phyloP scores from a whole-genome alignment of 2,329 filamentous ascomycete species.

The Scleromitrula shiraiana region DNA sequence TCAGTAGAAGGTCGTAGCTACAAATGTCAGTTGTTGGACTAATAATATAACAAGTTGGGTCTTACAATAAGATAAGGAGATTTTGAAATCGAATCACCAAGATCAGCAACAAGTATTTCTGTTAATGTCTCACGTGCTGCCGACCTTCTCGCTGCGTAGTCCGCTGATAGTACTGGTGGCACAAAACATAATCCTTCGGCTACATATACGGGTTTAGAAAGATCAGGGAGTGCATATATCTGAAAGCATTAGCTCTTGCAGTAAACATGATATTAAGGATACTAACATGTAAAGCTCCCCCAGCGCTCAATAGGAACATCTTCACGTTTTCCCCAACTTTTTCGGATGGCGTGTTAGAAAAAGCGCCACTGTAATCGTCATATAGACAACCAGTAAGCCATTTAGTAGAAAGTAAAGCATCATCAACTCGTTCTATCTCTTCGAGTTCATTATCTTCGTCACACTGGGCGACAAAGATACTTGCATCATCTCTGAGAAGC shows the following conservation, averaged over 20 bases:
- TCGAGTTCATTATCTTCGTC: conserved; percentile 79
- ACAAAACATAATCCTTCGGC: conserved; percentile 72
- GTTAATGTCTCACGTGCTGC: conserved; percentile 64
- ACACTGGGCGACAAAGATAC: conserved; percentile 69
- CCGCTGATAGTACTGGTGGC: conserved; percentile 65
- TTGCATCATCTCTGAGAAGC: conserved; percentile 75
- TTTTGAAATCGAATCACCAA: conserved; percentile 65
- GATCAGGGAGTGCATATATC: conserved; percentile 69
- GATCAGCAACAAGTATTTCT: conserved; percentile 75
- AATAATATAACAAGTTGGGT: conserved; percentile 5
- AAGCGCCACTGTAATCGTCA: conserved; percentile 51
- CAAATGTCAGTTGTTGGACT: conserved; percentile 8
- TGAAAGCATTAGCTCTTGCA: conserved; percentile 30
- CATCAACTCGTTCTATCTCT: conserved; percentile 60
- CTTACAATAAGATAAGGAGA: conserved; percentile 76
- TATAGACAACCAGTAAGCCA: conserved; percentile 85
- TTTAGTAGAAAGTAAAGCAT: conserved; percentile 49
- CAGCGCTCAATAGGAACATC: conserved; percentile 68
- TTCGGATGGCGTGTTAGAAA: conserved; percentile 37
- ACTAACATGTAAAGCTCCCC: conserved; percentile 68
- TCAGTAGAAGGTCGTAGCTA: conserved; percentile 71
- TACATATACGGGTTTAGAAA: conserved; percentile 63
- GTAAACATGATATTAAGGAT: background rate
- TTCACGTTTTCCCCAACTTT: conserved; percentile 46
- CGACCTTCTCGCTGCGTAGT: conserved; percentile 62